Evolutionary conservation across 2,329 filamentous ascomycete genomes (phyloP).

Genomic region (Colletotrichum kahawae): DNA sequence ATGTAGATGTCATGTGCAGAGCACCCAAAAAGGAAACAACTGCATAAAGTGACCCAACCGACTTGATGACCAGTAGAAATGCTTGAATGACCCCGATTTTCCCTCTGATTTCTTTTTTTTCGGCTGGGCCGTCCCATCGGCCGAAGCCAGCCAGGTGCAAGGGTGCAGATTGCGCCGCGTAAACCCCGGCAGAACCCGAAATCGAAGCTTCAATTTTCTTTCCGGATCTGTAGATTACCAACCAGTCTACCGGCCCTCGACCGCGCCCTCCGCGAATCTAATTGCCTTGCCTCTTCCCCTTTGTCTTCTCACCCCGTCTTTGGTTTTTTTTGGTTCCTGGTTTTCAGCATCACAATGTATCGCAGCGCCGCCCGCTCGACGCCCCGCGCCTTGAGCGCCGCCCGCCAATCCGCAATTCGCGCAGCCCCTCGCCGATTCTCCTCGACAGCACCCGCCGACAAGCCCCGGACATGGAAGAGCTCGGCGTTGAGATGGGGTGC

Average conservation of each 20-base stretch:
- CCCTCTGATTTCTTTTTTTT: background rate
- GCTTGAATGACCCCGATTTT: background rate
- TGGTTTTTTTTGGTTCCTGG: background rate
- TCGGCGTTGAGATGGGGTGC: conserved; percentile 75
- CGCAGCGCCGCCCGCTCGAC: conserved; percentile 55
- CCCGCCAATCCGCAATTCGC: conserved; percentile 44
- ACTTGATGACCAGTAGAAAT: background rate
- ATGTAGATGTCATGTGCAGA: background rate
- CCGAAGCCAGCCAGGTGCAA: background rate
- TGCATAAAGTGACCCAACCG: background rate
- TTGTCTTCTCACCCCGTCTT: background rate
- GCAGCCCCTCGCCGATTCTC: conserved; percentile 54
- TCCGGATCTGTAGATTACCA: conserved; percentile 21
- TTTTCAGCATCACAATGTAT: conserved; percentile 43
- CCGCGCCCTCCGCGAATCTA: background rate
- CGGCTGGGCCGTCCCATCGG: conserved; percentile 6
- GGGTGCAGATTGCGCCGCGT: conserved; percentile 13
- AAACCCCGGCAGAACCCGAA: conserved; percentile 18
- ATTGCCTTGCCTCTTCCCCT: conserved; percentile 17
- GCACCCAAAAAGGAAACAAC: background rate
- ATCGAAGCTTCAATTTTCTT: conserved; percentile 24
- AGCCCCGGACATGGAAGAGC: conserved; percentile 83
- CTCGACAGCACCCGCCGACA: conserved; percentile 63
- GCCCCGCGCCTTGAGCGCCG: conserved; percentile 47
- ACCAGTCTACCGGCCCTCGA: background rate